phyloP scores from a whole-genome alignment of 768 basidiomycete species.

The Cyclocybe aegerita region DNA sequence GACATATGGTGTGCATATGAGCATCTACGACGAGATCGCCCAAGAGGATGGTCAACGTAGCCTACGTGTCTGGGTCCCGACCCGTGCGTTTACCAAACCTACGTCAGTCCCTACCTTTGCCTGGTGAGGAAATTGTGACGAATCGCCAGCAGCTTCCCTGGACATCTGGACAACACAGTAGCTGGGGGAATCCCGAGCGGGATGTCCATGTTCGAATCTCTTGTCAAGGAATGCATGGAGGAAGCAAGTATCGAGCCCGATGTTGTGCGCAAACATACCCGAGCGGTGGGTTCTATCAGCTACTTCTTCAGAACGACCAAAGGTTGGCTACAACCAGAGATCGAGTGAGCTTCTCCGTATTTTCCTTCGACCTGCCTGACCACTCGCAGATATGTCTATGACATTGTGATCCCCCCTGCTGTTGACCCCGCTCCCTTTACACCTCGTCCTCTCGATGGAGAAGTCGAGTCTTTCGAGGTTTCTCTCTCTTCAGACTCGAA shows the following conservation, averaged over 20 bases:
- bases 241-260: slow-evolving; percentile 80
- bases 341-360: slow-evolving; percentile 53
- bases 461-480: slow-evolving; percentile 93
- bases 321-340: slow-evolving; percentile 87
- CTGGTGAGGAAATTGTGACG: neutral
- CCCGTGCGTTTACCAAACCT: slow-evolving; percentile 80
- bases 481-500: neutral
- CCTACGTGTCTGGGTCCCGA: slow-evolving; percentile 84
- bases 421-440: slow-evolving; percentile 47
- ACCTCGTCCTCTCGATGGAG: slow-evolving; percentile 83
- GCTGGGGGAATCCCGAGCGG: slow-evolving; percentile 92
- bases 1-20: slow-evolving; percentile 94
- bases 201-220: slow-evolving; percentile 63
- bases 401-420: slow-evolving; percentile 65
- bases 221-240: slow-evolving; percentile 92
- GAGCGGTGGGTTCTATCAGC: slow-evolving; percentile 66
- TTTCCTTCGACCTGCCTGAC: neutral
- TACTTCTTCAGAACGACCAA: slow-evolving; percentile 74
- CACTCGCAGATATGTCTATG: slow-evolving; percentile 74
- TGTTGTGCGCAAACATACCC: slow-evolving; percentile 60
- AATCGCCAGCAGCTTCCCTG: slow-evolving; percentile 64
- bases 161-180: slow-evolving; percentile 85
- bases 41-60: slow-evolving; percentile 32
- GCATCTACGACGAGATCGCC: slow-evolving; percentile 52
- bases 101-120: slow-evolving; percentile 54